These are phyloP conservation scores for Cordyceps cateniannulata DNA, from an alignment of 2,329 filamentous ascomycete genomes.

Conservation along the genomic window DNA sequence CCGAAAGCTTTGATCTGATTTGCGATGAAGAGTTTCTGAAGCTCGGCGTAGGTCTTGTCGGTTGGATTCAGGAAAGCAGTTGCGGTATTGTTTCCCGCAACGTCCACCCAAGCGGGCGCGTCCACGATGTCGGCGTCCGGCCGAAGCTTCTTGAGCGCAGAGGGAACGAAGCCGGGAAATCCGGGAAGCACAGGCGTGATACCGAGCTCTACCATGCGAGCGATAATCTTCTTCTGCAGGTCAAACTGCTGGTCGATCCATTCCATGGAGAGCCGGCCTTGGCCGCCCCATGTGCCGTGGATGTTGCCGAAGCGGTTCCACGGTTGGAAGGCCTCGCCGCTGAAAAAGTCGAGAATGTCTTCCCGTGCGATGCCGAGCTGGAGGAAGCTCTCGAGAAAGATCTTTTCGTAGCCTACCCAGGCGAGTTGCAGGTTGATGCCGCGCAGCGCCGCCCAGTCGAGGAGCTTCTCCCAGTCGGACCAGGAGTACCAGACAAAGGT, in stretches of 20 bases:
- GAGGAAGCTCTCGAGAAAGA: conserved; percentile 39
- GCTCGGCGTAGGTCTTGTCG: conserved; percentile 33
- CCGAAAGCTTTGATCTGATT: conserved; percentile 40
- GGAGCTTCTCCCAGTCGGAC: conserved; percentile 45
- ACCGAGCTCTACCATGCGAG: conserved; percentile 43
- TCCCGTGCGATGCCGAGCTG: conserved; percentile 33
- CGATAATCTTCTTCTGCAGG: conserved; percentile 41
- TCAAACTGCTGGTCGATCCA: conserved; percentile 43
- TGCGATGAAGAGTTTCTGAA: conserved; percentile 38
- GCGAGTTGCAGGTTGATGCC: conserved; percentile 45
- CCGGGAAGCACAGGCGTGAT: conserved; percentile 45
- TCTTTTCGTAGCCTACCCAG: conserved; percentile 46
- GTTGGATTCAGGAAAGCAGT: conserved; percentile 41
- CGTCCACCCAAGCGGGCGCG: conserved; percentile 20
- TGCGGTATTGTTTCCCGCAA: conserved; percentile 30
- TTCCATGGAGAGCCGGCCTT: conserved; percentile 27
- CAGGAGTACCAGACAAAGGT: conserved; percentile 22
- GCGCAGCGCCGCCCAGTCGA: conserved; percentile 45
- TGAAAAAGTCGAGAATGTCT: not conserved
- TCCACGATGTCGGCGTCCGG: conserved; percentile 37
- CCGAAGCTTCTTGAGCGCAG: conserved; percentile 29
- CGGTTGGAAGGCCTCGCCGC: not conserved
- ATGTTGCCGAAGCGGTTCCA: conserved; percentile 1
- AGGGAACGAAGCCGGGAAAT: conserved; percentile 44
- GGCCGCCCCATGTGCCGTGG: conserved; percentile 41